phyloP scores from a whole-genome alignment of 257 asterid species.

The Anisodus acutangulus region DNA sequence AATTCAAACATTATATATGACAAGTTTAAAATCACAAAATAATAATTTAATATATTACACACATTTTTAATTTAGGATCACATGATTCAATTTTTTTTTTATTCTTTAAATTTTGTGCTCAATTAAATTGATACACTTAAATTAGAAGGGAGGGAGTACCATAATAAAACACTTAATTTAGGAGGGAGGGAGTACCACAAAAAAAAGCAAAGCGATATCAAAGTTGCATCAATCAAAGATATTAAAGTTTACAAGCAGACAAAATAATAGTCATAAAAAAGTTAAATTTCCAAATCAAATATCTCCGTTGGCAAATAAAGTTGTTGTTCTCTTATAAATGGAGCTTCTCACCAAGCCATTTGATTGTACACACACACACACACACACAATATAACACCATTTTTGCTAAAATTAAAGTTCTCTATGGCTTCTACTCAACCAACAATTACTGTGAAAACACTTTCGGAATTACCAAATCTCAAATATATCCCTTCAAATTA shows the following conservation, averaged over 20 bases:
- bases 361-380: not conserved
- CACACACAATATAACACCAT: not conserved
- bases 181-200: too few relatives aligned
- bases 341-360: not conserved
- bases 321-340: not conserved
- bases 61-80: too few relatives aligned
- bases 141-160: too few relatives aligned
- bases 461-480: conserved; percentile 50
- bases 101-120: too few relatives aligned
- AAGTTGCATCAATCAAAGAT: too few relatives aligned
- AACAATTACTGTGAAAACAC: conserved; percentile 36
- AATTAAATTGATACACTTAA: too few relatives aligned
- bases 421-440: not conserved
- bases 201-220: too few relatives aligned
- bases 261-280: not conserved
- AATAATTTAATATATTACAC: too few relatives aligned
- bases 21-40: too few relatives aligned
- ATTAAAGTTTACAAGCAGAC: not conserved
- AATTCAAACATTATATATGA: too few relatives aligned
- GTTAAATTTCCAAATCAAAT: not conserved
- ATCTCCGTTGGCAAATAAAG: not conserved
- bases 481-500: conserved; percentile 57
- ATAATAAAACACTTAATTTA: too few relatives aligned
- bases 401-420: not conserved
- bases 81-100: too few relatives aligned